Base-by-base conservation (phyloP, 305 asterid species). In the Fraxinus baroniana region DNA sequence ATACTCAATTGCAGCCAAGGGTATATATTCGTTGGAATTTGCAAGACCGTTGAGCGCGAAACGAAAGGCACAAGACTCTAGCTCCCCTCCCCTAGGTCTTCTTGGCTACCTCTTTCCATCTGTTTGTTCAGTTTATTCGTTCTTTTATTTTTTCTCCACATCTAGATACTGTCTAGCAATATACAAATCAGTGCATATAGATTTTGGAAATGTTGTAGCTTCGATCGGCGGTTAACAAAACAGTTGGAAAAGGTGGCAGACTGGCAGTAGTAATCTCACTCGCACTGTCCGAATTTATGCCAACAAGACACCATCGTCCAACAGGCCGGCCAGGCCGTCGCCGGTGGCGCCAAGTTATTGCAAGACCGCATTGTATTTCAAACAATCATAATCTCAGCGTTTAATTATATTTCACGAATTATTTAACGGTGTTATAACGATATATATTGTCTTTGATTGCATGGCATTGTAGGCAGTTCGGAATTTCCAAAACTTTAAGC, bases 231-330 rank as follows among this genome's bases (percentile, higher is more conserved):
- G 94, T 95, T 86, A 83, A 78, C 90, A 94, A 81, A 88, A 97
- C 97, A 66, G 99, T 95, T 80, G 97, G 91, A 88, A 97, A 78
- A 68, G 93, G 98, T 80, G 94, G 97, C 74, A 82, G 77, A n/a
- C n/a, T n/a, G n/a, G n/a, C n/a, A n/a, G n/a, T 83, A 82, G 82
- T 80, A 84, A 89, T 57, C 83, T 95, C 82, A 90, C 87, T 74
- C 97, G 93, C 84, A 90, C 89, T 7, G 90, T 95, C 20, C 94
- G 94, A 9, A 88, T 87, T 86, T 87, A 87, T 26, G 97, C 97
- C 12, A 13, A 41, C 8, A 39, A 0, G 97, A 86, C 86, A 86
- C 92, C 89, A 98, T 93, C 85, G 94, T 90, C 74, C 88, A 87
- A 71, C 90, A 86, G 68, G 97, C 95, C 28, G 90, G 91, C 20